Conservation (phyloP, 768 basidiomycete genomes). For the Tubosaeta sp. region DNA sequence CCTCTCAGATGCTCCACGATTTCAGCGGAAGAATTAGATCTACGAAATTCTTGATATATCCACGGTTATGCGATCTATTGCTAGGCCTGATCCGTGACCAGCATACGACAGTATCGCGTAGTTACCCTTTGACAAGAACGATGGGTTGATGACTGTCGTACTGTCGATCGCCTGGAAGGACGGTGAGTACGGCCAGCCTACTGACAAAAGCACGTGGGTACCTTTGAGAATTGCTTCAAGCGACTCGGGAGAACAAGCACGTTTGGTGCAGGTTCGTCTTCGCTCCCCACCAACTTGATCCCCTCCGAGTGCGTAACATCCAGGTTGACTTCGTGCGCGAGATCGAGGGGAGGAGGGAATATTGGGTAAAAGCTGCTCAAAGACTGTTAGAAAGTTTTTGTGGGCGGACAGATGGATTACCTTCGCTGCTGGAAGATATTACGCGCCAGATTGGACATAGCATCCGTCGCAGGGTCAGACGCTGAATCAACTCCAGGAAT, state of each 20-base stretch:
- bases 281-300: slow-evolving; percentile 33
- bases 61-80: slow-evolving; percentile 25
- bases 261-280: slow-evolving; percentile 61
- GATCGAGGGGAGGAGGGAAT: slow-evolving; percentile 78
- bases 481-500: slow-evolving; percentile 55
- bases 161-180: slow-evolving; percentile 63
- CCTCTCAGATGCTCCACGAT: not conserved
- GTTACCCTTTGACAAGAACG: slow-evolving; percentile 59
- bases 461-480: slow-evolving; percentile 54
- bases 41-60: slow-evolving; percentile 27
- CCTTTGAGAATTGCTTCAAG: slow-evolving; percentile 89
- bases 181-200: not conserved
- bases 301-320: slow-evolving; percentile 75
- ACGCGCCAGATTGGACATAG: slow-evolving; percentile 74
- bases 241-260: slow-evolving; percentile 84
- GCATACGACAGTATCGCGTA: slow-evolving; percentile 45
- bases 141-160: slow-evolving; percentile 83
- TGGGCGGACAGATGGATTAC: slow-evolving; percentile 34
- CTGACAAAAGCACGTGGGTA: slow-evolving; percentile 26
- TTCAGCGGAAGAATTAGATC: not conserved
- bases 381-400: not conserved
- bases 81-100: slow-evolving; percentile 24
- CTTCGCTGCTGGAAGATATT: slow-evolving; percentile 85
- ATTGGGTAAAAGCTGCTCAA: slow-evolving; percentile 83
- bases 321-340: slow-evolving; percentile 79